Percentiles rank a stretch among this genome's conserved stretches.
phyloP scores from a whole-genome alignment of 805 yeast genomes.

The Wickerhamomyces hampshirensis region DNA sequence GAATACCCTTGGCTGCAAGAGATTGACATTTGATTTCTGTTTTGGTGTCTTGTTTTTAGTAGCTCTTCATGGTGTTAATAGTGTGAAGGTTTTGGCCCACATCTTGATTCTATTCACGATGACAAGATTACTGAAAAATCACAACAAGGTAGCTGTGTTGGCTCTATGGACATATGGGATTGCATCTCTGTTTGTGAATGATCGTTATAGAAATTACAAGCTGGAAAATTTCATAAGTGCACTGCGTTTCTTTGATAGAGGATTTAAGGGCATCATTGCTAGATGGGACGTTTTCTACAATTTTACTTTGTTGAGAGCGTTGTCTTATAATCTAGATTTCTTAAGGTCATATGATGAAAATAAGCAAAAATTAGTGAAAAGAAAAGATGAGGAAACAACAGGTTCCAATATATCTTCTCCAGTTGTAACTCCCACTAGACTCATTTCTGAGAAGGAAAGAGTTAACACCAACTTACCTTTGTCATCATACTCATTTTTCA shows the following conservation, averaged over 20 bases:
- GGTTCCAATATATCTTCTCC: constrained; percentile 19
- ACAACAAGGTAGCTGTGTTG: constrained; percentile 35
- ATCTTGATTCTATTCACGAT: constrained; percentile 48
- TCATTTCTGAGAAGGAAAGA: constrained; percentile 47
- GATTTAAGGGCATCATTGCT: constrained; percentile 68
- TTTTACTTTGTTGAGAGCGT: constrained; percentile 77
- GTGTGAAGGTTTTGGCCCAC: constrained; percentile 56
- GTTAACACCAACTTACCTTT: constrained; percentile 58
- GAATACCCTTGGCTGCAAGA: constrained; percentile 22
- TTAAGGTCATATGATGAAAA: constrained; percentile 34
- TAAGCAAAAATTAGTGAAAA: constrained; percentile 14
- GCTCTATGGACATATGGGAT: constrained; percentile 77
- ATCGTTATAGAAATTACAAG: constrained; percentile 50
- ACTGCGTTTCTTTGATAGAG: constrained; percentile 52
- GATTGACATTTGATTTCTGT: constrained; percentile 62
- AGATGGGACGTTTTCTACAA: constrained; percentile 97
- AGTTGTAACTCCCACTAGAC: constrained; percentile 11
- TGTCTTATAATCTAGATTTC: constrained; percentile 81
- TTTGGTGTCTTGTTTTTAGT: constrained; percentile 67
- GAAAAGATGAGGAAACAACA: constrained; percentile 21
- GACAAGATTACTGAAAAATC: constrained; percentile 31
- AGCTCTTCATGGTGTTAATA: constrained; percentile 78
- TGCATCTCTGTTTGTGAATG: constrained; percentile 74
- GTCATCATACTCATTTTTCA: constrained; percentile 53
- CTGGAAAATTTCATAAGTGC: constrained; percentile 37